Percentiles rank a stretch among this genome's conserved stretches.
Evolutionary conservation across 2,329 filamentous ascomycete genomes (phyloP).

Genomic region (Hymenoscyphus fructigenus): DNA sequence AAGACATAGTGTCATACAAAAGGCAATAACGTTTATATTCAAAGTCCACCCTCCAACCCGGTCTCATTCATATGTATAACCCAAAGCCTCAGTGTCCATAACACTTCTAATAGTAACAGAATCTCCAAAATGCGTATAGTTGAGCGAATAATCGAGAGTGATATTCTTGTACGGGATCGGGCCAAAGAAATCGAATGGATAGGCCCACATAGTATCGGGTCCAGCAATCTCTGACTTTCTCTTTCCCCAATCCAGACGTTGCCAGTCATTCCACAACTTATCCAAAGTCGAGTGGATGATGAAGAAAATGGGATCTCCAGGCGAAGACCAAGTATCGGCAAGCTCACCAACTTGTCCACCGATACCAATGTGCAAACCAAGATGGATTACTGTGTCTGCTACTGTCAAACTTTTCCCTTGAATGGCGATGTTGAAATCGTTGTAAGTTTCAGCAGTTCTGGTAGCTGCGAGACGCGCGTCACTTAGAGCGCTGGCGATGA

Average conservation of each 20-base stretch:
- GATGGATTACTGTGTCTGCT: constrained; percentile 30
- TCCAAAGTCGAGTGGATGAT: constrained; percentile 30
- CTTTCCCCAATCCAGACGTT: constrained; percentile 31
- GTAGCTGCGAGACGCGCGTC: constrained; percentile 15
- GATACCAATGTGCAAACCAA: constrained; percentile 32
- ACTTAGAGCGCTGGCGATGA: constrained; percentile 25
- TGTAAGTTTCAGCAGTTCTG: constrained; percentile 28
- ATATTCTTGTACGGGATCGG: constrained; percentile 37
- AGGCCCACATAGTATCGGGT: constrained; percentile 37
- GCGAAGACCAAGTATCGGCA: constrained; percentile 32
- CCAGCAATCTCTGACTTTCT: constrained; percentile 37
- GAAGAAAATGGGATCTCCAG: constrained; percentile 41
- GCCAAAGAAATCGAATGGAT: constrained; percentile 38
- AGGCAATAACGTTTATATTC: background rate
- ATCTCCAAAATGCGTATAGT: constrained; percentile 18
- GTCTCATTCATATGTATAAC: background rate
- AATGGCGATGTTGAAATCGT: constrained; percentile 34
- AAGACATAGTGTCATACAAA: no score
- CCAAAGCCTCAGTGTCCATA: constrained; percentile 24
- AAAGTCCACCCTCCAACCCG: background rate
- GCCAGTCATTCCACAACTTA: constrained; percentile 36
- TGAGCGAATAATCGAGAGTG: constrained; percentile 32
- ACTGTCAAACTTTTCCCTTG: constrained; percentile 28
- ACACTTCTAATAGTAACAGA: constrained; percentile 23
- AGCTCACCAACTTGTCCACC: constrained; percentile 37